phyloP scores from a whole-genome alignment of 805 yeast genomes.

The Metschnikowia chrysomelidarum region DNA sequence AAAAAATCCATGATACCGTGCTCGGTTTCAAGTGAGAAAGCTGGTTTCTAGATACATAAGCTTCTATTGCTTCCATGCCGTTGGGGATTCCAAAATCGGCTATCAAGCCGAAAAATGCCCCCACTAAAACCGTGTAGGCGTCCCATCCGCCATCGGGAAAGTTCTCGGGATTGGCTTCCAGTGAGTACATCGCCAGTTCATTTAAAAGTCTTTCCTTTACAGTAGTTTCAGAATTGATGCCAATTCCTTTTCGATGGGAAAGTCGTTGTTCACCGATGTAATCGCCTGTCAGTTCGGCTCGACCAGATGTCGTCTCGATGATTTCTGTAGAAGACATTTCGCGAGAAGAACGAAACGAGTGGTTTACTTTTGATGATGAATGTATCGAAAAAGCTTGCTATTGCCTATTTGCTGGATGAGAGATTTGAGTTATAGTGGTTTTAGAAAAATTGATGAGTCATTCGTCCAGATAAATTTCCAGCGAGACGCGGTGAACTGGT shows the following conservation, averaged over 20 bases:
- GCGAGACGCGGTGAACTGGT: too few relatives aligned
- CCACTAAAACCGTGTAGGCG: conserved; percentile 24
- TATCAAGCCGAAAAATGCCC: conserved; percentile 22
- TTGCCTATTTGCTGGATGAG: background rate
- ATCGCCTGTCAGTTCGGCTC: background rate
- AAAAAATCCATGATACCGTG: conserved; percentile 23
- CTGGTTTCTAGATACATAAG: conserved; percentile 21
- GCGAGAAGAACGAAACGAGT: background rate
- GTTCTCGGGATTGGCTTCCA: conserved; percentile 13
- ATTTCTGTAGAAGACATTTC: conserved; percentile 1
- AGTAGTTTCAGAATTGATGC: background rate
- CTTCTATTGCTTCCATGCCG: conserved; percentile 22
- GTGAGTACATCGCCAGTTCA: conserved; percentile 16
- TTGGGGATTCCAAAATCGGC: conserved; percentile 23
- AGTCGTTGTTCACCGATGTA: conserved; percentile 1
- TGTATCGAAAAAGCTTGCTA: background rate
- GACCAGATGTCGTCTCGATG: conserved; percentile 6
- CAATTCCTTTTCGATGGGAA: conserved; percentile 1
- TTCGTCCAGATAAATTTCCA: too few relatives aligned
- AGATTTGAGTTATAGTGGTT: too few relatives aligned
- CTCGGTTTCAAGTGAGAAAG: conserved; percentile 12
- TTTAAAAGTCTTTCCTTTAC: conserved; percentile 1
- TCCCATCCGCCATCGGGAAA: conserved; percentile 27
- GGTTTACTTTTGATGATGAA: too few relatives aligned
- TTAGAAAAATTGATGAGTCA: too few relatives aligned